Conservation (phyloP, 2,329 filamentous ascomycete species). For the Orbilia ellipsospora region DNA sequence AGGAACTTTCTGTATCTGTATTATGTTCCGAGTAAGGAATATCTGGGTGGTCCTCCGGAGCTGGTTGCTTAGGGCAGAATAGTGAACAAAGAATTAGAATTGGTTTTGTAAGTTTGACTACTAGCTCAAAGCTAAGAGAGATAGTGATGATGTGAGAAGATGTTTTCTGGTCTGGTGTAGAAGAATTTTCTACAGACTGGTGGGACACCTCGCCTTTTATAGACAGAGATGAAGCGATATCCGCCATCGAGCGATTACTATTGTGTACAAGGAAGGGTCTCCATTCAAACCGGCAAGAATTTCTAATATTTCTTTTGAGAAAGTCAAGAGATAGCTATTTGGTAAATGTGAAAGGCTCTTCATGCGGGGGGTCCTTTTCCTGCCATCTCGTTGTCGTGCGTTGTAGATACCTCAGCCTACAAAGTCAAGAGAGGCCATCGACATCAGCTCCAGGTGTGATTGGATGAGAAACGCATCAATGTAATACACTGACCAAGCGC, state of each 20-base stretch:
- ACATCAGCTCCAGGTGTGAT: too few relatives aligned
- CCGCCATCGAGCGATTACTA: slow-evolving; percentile 11
- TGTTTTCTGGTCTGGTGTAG: slow-evolving; percentile 13
- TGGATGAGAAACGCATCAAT: too few relatives aligned
- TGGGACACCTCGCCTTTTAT: slow-evolving; percentile 15
- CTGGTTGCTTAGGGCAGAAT: slow-evolving; percentile 16
- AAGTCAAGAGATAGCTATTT: slow-evolving; percentile 9
- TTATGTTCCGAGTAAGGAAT: slow-evolving; percentile 2
- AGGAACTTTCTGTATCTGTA: slow-evolving; percentile 7
- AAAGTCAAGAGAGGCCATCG: not conserved
- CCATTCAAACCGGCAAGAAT: slow-evolving; percentile 4
- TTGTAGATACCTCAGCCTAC: slow-evolving; percentile 10
- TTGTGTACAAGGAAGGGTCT: slow-evolving; percentile 5
- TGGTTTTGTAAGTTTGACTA: slow-evolving; percentile 20
- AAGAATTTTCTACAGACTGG: slow-evolving; percentile 13
- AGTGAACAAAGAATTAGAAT: slow-evolving; percentile 12
- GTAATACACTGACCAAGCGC: too few relatives aligned
- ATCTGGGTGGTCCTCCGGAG: slow-evolving; percentile 8
- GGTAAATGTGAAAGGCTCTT: slow-evolving; percentile 8
- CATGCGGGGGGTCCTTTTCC: slow-evolving; percentile 11
- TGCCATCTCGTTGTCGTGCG: slow-evolving; percentile 11
- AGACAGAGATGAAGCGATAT: slow-evolving; percentile 19
- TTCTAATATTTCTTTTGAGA: slow-evolving; percentile 10
- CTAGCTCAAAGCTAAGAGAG: slow-evolving; percentile 13
- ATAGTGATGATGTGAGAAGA: slow-evolving; percentile 10